These are phyloP conservation scores for Scheffersomyces quercinus DNA, from an alignment of 1,139 yeast genomes.

Conservation along the genomic window DNA sequence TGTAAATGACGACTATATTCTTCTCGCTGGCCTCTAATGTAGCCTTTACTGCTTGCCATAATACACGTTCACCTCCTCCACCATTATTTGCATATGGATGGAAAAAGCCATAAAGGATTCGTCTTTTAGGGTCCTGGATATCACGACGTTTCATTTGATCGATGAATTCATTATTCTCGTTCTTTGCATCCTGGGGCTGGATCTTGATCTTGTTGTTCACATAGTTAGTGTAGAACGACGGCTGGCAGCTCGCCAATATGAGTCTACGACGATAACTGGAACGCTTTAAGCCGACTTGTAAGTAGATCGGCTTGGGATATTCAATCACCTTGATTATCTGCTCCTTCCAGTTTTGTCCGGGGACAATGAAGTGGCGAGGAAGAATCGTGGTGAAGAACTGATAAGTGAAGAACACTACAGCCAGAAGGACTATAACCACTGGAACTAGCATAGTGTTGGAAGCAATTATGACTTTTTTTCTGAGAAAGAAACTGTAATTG, in stretches of 20 bases:
- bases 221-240: constrained; percentile 49
- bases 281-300: constrained; percentile 38
- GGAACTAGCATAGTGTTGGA: neutral
- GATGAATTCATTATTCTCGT: constrained; percentile 24
- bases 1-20: constrained; percentile 73
- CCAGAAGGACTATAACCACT: constrained; percentile 7
- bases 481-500: too few relatives aligned
- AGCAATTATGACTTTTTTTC: neutral
- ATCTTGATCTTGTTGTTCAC: constrained; percentile 40
- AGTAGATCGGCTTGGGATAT: constrained; percentile 36
- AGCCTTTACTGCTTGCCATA: constrained; percentile 89
- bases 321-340: constrained; percentile 35
- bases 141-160: constrained; percentile 35
- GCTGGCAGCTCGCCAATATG: constrained; percentile 48
- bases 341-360: constrained; percentile 47
- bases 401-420: constrained; percentile 12
- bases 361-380: constrained; percentile 44
- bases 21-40: constrained; percentile 54
- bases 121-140: constrained; percentile 40
- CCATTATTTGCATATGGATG: constrained; percentile 97
- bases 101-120: constrained; percentile 73
- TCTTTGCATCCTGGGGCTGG: constrained; percentile 29
- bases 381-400: constrained; percentile 24
- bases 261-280: constrained; percentile 55
- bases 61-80: constrained; percentile 96